Evolutionary conservation across 768 basidiomycete species (phyloP).

Genomic region (Pleurotus eryngii): DNA sequence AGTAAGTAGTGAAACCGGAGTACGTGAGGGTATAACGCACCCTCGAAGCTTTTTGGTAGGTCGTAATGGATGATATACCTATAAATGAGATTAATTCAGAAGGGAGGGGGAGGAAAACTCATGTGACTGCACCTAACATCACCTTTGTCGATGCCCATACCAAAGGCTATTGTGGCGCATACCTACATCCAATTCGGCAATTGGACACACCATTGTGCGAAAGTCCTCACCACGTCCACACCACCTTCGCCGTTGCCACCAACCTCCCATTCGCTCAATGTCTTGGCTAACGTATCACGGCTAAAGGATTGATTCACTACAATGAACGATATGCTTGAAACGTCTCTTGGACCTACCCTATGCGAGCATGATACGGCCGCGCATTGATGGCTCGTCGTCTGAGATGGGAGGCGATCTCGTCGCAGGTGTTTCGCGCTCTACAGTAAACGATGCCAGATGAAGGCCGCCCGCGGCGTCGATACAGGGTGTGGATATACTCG

Average conservation of each 20-base stretch:
- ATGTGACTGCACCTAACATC: constrained; percentile 56
- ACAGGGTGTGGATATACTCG: constrained; percentile 63
- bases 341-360: constrained; percentile 30
- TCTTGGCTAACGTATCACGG: constrained; percentile 48
- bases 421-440: constrained; percentile 61
- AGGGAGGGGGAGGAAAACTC: not conserved
- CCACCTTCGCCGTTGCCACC: constrained; percentile 50
- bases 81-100: not conserved
- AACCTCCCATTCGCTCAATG: constrained; percentile 55
- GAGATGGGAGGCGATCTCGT: constrained; percentile 64
- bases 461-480: constrained; percentile 52
- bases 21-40: constrained; percentile 27
- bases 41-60: constrained; percentile 81
- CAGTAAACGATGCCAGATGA: constrained; percentile 81
- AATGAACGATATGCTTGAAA: constrained; percentile 2
- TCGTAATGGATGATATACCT: constrained; percentile 82
- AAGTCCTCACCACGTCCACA: constrained; percentile 57
- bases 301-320: constrained; percentile 23
- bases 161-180: constrained; percentile 81
- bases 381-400: constrained; percentile 63
- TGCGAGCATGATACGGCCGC: constrained; percentile 72
- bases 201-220: not conserved
- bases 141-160: constrained; percentile 82
- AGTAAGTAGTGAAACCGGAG: constrained; percentile 1
- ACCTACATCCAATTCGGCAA: constrained; percentile 38